A percentile compares a stretch with the other conserved stretches of the same genome.
These are phyloP conservation scores for Erythrobasidium hasegawianum DNA, from an alignment of 1,284 basidiomycete genomes.

Conservation along the genomic window DNA sequence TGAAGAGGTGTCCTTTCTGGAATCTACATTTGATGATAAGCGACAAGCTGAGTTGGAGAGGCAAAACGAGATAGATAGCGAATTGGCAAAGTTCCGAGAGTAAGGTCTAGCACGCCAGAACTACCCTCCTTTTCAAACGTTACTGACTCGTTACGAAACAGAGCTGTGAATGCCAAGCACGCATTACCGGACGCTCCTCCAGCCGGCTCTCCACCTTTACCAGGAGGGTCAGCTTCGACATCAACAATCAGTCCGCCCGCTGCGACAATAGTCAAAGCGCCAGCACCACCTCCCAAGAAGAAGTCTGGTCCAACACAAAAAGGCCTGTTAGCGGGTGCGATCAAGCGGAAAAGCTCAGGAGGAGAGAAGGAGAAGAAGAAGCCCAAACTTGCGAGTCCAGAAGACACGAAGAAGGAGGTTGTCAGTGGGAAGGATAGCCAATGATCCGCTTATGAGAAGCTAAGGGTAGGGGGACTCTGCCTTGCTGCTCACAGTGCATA, in stretches of 20 bases:
- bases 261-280: background rate
- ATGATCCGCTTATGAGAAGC: background rate
- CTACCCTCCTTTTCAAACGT: too few relatives aligned
- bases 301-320: slow-evolving; percentile 15
- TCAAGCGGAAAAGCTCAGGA: slow-evolving; percentile 31
- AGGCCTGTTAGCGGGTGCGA: slow-evolving; percentile 31
- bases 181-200: background rate
- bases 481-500: too few relatives aligned
- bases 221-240: slow-evolving; percentile 6
- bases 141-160: too few relatives aligned
- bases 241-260: background rate
- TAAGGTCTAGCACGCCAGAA: too few relatives aligned
- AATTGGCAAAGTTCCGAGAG: slow-evolving; percentile 26
- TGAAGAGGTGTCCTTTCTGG: slow-evolving; percentile 26
- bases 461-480: too few relatives aligned
- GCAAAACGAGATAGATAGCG: slow-evolving; percentile 31
- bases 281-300: slow-evolving; percentile 22
- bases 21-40: slow-evolving; percentile 14
- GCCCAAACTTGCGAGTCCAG: slow-evolving; percentile 9
- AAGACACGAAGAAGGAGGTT: background rate
- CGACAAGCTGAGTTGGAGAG: slow-evolving; percentile 21
- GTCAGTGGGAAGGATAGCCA: background rate
- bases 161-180: slow-evolving; percentile 26
- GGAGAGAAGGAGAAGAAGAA: slow-evolving; percentile 8
- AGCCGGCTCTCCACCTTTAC: background rate